A percentile compares a stretch with the other conserved stretches of the same genome.
These are phyloP conservation scores for Sarocladium kiliense DNA, from an alignment of 2,329 filamentous ascomycete genomes.

Conservation along the genomic window DNA sequence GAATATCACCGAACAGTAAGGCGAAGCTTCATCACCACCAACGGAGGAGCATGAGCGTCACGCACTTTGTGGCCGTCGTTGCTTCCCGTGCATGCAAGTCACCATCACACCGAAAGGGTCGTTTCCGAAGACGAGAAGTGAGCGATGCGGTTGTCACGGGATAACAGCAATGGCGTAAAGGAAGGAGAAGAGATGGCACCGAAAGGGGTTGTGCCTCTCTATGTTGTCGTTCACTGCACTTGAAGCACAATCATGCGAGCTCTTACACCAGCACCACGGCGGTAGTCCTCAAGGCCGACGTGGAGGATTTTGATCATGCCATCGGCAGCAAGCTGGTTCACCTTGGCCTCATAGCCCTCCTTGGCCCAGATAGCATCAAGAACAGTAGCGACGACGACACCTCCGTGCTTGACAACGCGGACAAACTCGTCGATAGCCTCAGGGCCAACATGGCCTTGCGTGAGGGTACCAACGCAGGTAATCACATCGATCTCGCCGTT, in stretches of 20 bases:
- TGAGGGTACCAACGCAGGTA: conserved; percentile 50
- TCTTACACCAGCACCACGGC: conserved; percentile 23
- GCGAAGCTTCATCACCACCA: not conserved
- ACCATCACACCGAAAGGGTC: not conserved
- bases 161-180: not conserved
- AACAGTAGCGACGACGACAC: conserved; percentile 46
- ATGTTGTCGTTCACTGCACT: conserved; percentile 11
- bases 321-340: conserved; percentile 28
- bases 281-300: conserved; percentile 25
- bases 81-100: not conserved
- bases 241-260: conserved; percentile 26
- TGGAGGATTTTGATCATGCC: conserved; percentile 23
- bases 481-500: conserved; percentile 43
- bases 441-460: conserved; percentile 49
- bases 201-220: too few species aligned
- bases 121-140: not conserved
- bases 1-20: not conserved
- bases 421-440: conserved; percentile 43
- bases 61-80: not conserved
- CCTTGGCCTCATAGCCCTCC: conserved; percentile 40
- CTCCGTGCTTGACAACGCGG: conserved; percentile 39
- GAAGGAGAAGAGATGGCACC: not conserved
- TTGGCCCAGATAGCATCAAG: conserved; percentile 43
- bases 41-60: not conserved
- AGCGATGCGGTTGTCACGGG: not conserved